Evolutionary conservation across 306 rosid genomes (phyloP).

Genomic region (Ormosia semicastrata): DNA sequence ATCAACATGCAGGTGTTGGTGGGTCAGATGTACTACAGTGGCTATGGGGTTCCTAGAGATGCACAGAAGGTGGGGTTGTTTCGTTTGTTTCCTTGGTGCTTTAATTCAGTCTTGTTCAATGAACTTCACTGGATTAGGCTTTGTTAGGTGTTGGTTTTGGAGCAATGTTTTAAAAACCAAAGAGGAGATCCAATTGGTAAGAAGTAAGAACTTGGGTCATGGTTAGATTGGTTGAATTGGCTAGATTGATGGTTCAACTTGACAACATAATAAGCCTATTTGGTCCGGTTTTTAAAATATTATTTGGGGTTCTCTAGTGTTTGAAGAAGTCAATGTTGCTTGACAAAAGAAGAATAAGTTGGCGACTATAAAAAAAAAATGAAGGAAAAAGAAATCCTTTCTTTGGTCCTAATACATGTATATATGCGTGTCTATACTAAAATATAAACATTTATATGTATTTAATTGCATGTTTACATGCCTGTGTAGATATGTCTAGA

Average conservation of each 20-base stretch:
- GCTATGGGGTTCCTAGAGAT: constrained; percentile 90
- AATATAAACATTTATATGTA: background rate
- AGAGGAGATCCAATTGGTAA: too few relatives aligned
- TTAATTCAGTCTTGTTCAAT: background rate
- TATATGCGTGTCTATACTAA: background rate
- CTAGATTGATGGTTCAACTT: too few relatives aligned
- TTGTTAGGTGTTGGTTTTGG: background rate
- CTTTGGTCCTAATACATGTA: background rate
- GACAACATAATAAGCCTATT: too few relatives aligned
- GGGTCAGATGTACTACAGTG: constrained; percentile 89
- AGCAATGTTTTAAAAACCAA: too few relatives aligned
- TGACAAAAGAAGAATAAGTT: background rate
- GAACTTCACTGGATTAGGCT: background rate
- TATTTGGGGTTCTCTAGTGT: background rate
- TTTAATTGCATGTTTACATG: background rate
- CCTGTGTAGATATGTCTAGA: background rate
- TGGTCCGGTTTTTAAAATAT: too few relatives aligned
- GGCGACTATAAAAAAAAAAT: background rate
- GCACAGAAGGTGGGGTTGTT: constrained; percentile 60
- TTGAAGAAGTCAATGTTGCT: background rate
- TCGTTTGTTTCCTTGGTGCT: background rate
- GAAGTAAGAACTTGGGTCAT: too few relatives aligned
- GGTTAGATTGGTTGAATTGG: too few relatives aligned
- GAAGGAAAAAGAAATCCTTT: background rate
- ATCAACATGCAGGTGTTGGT: constrained; percentile 92